Percentiles rank a stretch among this genome's conserved stretches.
Conservation (phyloP, 2,329 filamentous ascomycete genomes). For the Anisogramma anomala region DNA sequence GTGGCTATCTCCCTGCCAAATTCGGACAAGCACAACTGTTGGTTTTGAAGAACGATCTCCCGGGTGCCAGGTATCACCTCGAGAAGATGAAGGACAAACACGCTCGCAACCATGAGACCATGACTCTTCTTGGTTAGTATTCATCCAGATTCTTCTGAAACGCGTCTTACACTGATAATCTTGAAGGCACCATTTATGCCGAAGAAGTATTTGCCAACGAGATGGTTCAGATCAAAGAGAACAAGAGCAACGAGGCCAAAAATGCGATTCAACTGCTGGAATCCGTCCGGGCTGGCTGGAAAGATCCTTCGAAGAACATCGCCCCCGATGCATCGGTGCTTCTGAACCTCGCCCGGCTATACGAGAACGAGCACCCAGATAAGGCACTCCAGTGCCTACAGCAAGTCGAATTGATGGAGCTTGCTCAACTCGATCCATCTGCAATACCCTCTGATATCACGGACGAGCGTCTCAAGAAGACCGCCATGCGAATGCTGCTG, state of each 20-base stretch:
- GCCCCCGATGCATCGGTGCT: constrained; percentile 76
- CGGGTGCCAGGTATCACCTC: constrained; percentile 82
- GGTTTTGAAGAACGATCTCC: constrained; percentile 70
- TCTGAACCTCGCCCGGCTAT: constrained; percentile 81
- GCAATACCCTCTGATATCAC: constrained; percentile 50
- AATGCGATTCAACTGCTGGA: constrained; percentile 82
- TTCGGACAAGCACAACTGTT: constrained; percentile 87
- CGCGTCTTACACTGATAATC: neutral
- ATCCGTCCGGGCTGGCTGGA: constrained; percentile 74
- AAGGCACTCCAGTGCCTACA: constrained; percentile 85
- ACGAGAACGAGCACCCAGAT: constrained; percentile 75
- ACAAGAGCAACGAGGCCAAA: constrained; percentile 73
- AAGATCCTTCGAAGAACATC: constrained; percentile 77
- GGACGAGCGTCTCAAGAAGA: constrained; percentile 49
- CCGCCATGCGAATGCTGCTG: constrained; percentile 60
- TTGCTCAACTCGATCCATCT: constrained; percentile 63
- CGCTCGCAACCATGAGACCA: constrained; percentile 72
- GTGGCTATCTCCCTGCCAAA: constrained; percentile 85
- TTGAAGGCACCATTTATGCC: constrained; percentile 63
- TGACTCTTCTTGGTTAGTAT: constrained; percentile 59
- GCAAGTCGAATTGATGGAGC: constrained; percentile 82
- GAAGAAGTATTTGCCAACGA: constrained; percentile 85
- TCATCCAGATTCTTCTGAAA: neutral
- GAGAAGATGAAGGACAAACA: constrained; percentile 83
- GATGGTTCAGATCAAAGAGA: constrained; percentile 61